Base-by-base conservation (phyloP, 78 protist species). In the Protostelium mycophagum region DNA sequence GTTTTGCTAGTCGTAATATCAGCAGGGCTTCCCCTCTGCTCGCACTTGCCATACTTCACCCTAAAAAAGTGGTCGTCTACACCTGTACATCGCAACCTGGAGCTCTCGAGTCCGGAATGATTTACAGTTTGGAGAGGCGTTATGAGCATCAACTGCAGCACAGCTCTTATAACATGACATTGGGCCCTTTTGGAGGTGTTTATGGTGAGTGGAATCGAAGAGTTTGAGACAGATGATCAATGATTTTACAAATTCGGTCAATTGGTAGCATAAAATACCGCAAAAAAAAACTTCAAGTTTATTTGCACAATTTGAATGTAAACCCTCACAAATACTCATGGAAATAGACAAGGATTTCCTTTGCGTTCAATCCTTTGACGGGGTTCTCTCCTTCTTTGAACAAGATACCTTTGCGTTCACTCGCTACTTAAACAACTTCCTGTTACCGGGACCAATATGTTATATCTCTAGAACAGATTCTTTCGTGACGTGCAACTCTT, bases 301-400 rank as follows among this genome's bases (percentile, higher is more conserved):
- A n/a, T n/a, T n/a, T n/a, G n/a, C n/a, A n/a, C n/a, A n/a, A n/a
- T n/a, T n/a, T n/a, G n/a, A n/a, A n/a, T n/a, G n/a, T n/a, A n/a
- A n/a, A n/a, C n/a, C n/a, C n/a, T 51, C 73, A 51, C 16, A 16
- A 16, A 25, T 5, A 51, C 73, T 5, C 73, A 16, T 25, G 31
- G 38, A n/a, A 0, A 25, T n/a, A 28, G 88, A 35, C 85, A 73
- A 63, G 28, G 93, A 93, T 35, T 28, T 10, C 84, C 5, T 90
- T 0, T 38, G 87, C 38, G 90, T 93, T 5, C 95, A 93, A 89
- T 93, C 95, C 28, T 89, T 93, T 85, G 95, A 93, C 34, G 95
- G 95, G 0, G 34, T 5, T 23, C 23, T 88, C 0, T 29, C 87
- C 34, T n/a, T 93, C 84, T 35, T 90, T 39, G 93, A 93, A 85